These are phyloP conservation scores for Avena sativa DNA, from an alignment of 176 grass and related monocot species.

Conservation along the genomic window DNA sequence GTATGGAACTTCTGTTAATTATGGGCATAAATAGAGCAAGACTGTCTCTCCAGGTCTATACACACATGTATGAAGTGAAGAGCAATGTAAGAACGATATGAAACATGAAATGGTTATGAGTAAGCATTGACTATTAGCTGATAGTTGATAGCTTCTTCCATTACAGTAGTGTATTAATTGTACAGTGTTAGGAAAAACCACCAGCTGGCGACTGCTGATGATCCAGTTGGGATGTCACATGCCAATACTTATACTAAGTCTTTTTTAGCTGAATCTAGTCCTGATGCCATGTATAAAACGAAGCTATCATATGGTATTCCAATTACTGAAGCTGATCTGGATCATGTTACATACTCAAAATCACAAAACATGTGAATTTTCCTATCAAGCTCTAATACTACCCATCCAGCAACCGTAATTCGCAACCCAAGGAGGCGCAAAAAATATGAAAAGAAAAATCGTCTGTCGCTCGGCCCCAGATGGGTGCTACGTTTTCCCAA, in stretches of 20 bases:
- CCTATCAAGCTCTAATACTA: not conserved
- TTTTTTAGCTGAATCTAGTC: conserved; percentile 10
- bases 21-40: not conserved
- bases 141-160: not conserved
- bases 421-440: not conserved
- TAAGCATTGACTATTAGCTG: not conserved
- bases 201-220: not conserved
- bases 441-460: not conserved
- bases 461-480: not conserved
- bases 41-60: not conserved
- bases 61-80: not conserved
- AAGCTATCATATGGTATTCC: not conserved
- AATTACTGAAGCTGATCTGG: not conserved
- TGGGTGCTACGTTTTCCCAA: not conserved
- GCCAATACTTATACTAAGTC: not conserved
- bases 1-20: conserved; percentile 14
- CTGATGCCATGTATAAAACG: not conserved
- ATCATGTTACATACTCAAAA: conserved; percentile 3
- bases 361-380: not conserved
- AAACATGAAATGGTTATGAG: not conserved
- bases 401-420: conserved; percentile 7
- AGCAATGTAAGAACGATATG: not conserved
- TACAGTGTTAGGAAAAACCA: not conserved
- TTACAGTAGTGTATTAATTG: not conserved
- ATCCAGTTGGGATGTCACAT: not conserved